Evolutionary conservation across 2,329 filamentous ascomycete species (phyloP).

Genomic region (Cordyceps cicadae): DNA sequence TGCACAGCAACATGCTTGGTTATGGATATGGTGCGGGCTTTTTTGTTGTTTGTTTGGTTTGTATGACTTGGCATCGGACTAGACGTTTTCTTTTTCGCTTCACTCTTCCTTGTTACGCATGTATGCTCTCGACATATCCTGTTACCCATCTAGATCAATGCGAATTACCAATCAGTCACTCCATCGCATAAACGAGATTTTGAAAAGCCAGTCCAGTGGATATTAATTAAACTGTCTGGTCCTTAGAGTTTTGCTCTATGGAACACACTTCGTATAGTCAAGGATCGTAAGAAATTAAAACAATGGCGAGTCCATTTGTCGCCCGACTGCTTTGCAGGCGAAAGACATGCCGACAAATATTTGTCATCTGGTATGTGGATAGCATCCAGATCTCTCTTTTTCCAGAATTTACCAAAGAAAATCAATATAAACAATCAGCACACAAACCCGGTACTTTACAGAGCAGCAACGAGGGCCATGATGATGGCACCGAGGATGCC

Average conservation of each 20-base stretch:
- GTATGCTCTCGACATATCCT: background rate
- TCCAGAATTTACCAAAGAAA: slow-evolving; percentile 1
- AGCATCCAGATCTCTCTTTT: slow-evolving; percentile 1
- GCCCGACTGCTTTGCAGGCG: background rate
- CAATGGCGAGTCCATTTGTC: slow-evolving; percentile 15
- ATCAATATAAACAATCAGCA: background rate
- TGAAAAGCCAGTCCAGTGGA: slow-evolving; percentile 23
- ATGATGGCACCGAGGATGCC: slow-evolving; percentile 38
- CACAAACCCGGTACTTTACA: slow-evolving; percentile 32
- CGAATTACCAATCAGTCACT: background rate
- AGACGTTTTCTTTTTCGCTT: background rate
- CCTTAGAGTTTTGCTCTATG: background rate
- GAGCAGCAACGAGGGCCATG: slow-evolving; percentile 35
- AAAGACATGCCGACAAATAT: background rate
- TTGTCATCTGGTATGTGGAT: slow-evolving; percentile 3
- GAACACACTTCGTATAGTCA: slow-evolving; percentile 21
- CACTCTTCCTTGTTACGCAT: too few species aligned
- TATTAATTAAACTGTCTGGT: slow-evolving; percentile 16
- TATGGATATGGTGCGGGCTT: background rate
- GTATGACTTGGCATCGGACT: too few species aligned
- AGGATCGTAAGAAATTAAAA: slow-evolving; percentile 52
- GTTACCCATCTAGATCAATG: background rate
- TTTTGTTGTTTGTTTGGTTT: background rate
- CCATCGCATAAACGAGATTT: background rate
- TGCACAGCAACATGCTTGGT: background rate